Base-by-base conservation (phyloP, 768 basidiomycete species). In the Royoungia palumana region DNA sequence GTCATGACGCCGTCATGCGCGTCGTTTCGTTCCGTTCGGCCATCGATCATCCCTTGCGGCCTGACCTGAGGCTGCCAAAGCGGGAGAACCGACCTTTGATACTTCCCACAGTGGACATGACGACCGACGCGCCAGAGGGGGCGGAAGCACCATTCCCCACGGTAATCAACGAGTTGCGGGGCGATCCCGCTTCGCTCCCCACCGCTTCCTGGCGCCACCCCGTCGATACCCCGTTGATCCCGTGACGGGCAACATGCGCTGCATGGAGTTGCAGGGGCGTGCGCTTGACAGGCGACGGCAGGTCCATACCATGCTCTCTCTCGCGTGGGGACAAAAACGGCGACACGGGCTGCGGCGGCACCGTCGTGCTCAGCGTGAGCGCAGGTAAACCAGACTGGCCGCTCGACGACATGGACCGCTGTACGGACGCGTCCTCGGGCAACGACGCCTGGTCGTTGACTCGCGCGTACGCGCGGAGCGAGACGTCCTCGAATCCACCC, bases 211-310 rank as follows among this genome's bases (percentile, higher is more conserved):
- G 62, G 4, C 80, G 81, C 32, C 87, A 88, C 7, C 85, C 85
- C 1, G 86, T 88, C 22, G 89, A 78, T 6, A 93, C 83, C 1
- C 85, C 89, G 38, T 82, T 85, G 66, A 93, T 85, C 10, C 90
- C 90, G 60, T 92, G 87, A 22, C 87, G 78, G 16, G 89, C 81
- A 6, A 93, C 75, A 55, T 91, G 84, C 6, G 89, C 90, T 0
- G 92, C 75, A 53, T 90, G 86, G 16, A 85, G 76, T 55, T 91
- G 89, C 17, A 93, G 71, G 3, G 86, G 86, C 0, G 90, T 90
- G 57, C 83, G 83, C 55, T 83, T 83, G 45, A 67, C 55, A 22
- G 72, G 59, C 6, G 51, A 48, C 12, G 39, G 19, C 21, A 38
- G 9, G 6, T 64, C 67, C 4, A 6, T 24, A 2, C 28, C 42